Conservation (phyloP, 495 filamentous ascomycete species). For the Neurospora sp. region DNA sequence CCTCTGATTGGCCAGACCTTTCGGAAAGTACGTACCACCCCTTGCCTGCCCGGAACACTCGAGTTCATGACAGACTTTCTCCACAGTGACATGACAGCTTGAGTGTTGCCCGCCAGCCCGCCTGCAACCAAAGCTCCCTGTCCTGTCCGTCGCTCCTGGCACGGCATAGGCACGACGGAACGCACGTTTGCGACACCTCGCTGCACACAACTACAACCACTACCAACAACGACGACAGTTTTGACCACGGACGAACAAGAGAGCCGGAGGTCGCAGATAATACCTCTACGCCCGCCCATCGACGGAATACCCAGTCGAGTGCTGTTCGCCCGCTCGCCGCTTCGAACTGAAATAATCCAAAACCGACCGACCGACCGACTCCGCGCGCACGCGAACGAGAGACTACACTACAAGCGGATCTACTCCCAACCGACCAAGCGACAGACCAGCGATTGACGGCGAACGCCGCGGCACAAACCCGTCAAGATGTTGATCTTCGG, state of each 20-base stretch:
- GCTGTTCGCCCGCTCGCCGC: background rate
- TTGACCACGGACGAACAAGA: background rate
- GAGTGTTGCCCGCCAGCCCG: background rate
- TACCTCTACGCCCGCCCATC: background rate
- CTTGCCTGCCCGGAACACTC: background rate
- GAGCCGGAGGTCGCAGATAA: background rate
- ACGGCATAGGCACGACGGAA: background rate
- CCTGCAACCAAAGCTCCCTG: background rate
- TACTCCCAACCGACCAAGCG: background rate
- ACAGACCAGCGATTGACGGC: background rate
- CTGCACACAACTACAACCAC: background rate
- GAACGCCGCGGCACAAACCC: background rate
- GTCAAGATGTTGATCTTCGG: slow-evolving; percentile 59
- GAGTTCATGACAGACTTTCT: background rate
- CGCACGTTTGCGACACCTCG: background rate
- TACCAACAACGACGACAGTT: background rate
- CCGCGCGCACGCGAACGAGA: background rate
- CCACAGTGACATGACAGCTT: background rate
- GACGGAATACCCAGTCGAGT: background rate
- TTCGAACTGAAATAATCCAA: background rate
- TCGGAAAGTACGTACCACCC: background rate
- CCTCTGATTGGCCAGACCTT: background rate
- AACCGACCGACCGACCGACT: background rate
- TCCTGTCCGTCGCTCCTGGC: background rate
- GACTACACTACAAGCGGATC: background rate